These are phyloP conservation scores for Pogostemon cablin DNA, from an alignment of 257 asterid species.

Conservation along the genomic window DNA sequence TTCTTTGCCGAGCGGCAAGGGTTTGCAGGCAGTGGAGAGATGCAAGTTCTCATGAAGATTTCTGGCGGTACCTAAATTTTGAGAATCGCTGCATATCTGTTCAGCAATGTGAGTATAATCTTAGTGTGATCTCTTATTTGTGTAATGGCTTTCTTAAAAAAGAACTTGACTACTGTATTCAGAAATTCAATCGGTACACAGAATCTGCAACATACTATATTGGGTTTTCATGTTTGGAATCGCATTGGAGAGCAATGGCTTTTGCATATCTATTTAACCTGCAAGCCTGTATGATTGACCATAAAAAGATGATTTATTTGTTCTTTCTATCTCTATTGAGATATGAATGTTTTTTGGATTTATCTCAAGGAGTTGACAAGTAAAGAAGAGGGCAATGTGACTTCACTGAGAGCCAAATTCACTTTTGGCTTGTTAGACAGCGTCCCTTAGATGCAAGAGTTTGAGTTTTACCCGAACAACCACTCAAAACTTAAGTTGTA, in stretches of 20 bases:
- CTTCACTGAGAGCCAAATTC: neutral
- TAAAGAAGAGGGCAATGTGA: neutral
- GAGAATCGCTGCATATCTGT: slow-evolving; percentile 68
- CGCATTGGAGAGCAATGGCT: slow-evolving; percentile 5
- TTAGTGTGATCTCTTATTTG: slow-evolving; percentile 9
- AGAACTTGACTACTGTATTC: neutral
- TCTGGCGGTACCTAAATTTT: slow-evolving; percentile 91
- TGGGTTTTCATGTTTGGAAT: neutral
- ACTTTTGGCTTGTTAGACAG: slow-evolving; percentile 10
- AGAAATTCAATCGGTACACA: slow-evolving; percentile 10
- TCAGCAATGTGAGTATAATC: slow-evolving; percentile 69
- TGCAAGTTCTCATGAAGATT: slow-evolving; percentile 96
- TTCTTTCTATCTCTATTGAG: neutral
- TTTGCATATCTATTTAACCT: neutral
- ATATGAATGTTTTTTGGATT: neutral
- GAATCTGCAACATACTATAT: slow-evolving; percentile 12
- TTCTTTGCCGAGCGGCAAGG: slow-evolving; percentile 91
- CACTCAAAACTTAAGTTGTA: neutral
- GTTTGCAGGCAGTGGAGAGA: slow-evolving; percentile 98
- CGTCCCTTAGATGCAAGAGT: neutral
- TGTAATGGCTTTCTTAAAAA: slow-evolving; percentile 12
- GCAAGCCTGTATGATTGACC: neutral
- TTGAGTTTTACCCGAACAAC: neutral
- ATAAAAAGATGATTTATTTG: neutral
- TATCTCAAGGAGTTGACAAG: neutral